Conservation (phyloP, 2,329 filamentous ascomycete genomes). For the Calonectria henricotiae region DNA sequence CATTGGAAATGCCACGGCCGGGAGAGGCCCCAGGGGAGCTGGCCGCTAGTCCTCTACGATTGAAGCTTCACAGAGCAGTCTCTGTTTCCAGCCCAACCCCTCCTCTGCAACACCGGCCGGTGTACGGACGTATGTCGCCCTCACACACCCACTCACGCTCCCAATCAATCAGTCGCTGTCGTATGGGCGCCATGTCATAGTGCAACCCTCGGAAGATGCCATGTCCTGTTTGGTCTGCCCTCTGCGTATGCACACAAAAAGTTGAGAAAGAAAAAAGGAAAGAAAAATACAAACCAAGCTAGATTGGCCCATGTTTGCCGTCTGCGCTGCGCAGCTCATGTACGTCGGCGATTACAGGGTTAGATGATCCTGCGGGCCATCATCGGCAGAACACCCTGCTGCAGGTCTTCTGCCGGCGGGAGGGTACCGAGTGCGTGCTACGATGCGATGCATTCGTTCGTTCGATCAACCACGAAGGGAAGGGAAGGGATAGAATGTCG, state of each 20-base stretch:
- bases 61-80: slow-evolving; percentile 23
- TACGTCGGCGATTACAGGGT: slow-evolving; percentile 24
- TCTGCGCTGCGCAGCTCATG: slow-evolving; percentile 9
- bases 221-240: slow-evolving; percentile 16
- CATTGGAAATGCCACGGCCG: neutral
- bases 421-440: slow-evolving; percentile 21
- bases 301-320: slow-evolving; percentile 10
- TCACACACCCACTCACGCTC: slow-evolving; percentile 19
- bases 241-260: slow-evolving; percentile 27
- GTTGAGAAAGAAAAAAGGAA: neutral
- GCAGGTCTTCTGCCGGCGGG: slow-evolving; percentile 28
- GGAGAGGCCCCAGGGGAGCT: neutral
- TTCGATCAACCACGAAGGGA: slow-evolving; percentile 16
- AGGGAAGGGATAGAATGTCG: slow-evolving; percentile 16
- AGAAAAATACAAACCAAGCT: neutral
- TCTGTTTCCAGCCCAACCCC: slow-evolving; percentile 13
- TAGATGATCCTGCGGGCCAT: slow-evolving; percentile 10
- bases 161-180: slow-evolving; percentile 10
- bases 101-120: slow-evolving; percentile 12
- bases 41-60: neutral
- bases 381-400: slow-evolving; percentile 31
- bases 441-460: slow-evolving; percentile 24
- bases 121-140: slow-evolving; percentile 23
- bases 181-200: slow-evolving; percentile 21
- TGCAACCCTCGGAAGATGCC: slow-evolving; percentile 30